phyloP scores from a whole-genome alignment of 2,329 filamentous ascomycete genomes.

The Fusarium albosuccineum region DNA sequence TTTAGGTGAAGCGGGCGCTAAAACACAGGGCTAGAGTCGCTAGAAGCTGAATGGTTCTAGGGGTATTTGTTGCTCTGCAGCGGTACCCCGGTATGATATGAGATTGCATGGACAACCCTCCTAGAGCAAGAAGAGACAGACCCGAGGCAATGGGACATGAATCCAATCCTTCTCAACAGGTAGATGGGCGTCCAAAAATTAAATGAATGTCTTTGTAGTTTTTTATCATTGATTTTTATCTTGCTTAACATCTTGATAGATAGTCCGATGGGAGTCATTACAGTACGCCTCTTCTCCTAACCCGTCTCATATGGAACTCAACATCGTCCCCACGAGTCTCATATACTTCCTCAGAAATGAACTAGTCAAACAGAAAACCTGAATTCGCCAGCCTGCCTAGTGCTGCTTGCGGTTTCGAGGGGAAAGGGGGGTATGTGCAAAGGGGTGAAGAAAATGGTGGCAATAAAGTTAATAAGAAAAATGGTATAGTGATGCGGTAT shows the following conservation, averaged over 20 bases:
- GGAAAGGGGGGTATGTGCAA: conserved; percentile 44
- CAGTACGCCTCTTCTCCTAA: conserved; percentile 31
- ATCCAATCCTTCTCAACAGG: too few species aligned
- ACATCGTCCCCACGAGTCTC: conserved; percentile 12
- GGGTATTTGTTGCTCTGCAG: neutral
- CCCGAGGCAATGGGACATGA: too few species aligned
- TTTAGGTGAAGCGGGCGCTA: conserved; percentile 20
- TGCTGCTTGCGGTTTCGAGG: conserved; percentile 9
- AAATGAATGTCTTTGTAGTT: conserved; percentile 9
- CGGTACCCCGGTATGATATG: neutral
- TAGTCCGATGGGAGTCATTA: conserved; percentile 32
- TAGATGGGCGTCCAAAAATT: too few species aligned
- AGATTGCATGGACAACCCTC: too few species aligned
- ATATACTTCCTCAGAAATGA: conserved; percentile 30
- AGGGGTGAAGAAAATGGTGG: conserved; percentile 14
- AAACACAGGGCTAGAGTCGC: conserved; percentile 22
- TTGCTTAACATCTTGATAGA: conserved; percentile 23
- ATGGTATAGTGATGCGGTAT: conserved; percentile 39
- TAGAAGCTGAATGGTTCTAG: conserved; percentile 7
- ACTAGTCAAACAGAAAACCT: conserved; percentile 24
- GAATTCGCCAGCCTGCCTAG: conserved; percentile 29
- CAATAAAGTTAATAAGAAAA: conserved; percentile 30
- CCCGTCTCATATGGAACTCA: conserved; percentile 13
- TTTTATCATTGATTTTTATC: conserved; percentile 22
- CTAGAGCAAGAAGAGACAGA: too few species aligned